These are phyloP conservation scores for Phyllosticta ampelicida DNA, from an alignment of 2,329 filamentous ascomycete species.

Conservation along the genomic window DNA sequence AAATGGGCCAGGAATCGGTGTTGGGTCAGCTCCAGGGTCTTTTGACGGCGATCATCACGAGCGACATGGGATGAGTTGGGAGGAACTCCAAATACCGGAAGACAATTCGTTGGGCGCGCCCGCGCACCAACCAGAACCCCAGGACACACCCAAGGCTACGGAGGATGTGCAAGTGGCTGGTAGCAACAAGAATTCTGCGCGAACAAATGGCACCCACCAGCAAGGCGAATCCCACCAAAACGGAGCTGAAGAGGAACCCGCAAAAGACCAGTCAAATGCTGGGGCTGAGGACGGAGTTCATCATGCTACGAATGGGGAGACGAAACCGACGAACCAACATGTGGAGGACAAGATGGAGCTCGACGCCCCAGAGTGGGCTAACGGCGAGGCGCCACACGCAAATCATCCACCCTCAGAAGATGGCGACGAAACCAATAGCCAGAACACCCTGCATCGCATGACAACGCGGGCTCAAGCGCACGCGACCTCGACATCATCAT, in stretches of 20 bases:
- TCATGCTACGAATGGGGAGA: background rate
- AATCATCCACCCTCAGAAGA: constrained; percentile 21
- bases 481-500: constrained; percentile 16
- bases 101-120: background rate
- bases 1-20: constrained; percentile 3
- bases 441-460: constrained; percentile 38
- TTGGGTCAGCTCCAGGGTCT: constrained; percentile 1
- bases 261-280: background rate
- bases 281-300: background rate
- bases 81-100: constrained; percentile 1
- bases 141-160: background rate
- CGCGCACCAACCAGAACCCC: background rate
- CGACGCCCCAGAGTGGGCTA: background rate
- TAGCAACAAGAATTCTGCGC: background rate
- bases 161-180: constrained; percentile 6
- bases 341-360: constrained; percentile 6
- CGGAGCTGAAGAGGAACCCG: background rate
- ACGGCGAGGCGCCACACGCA: background rate
- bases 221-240: background rate
- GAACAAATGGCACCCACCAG: background rate
- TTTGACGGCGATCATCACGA: background rate
- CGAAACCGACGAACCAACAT: background rate
- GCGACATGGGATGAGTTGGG: constrained; percentile 2
- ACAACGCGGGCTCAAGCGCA: constrained; percentile 44
- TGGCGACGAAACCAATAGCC: constrained; percentile 32